phyloP scores from a whole-genome alignment of 2,329 filamentous ascomycete species.

The Tolypocladium ophioglossoides region DNA sequence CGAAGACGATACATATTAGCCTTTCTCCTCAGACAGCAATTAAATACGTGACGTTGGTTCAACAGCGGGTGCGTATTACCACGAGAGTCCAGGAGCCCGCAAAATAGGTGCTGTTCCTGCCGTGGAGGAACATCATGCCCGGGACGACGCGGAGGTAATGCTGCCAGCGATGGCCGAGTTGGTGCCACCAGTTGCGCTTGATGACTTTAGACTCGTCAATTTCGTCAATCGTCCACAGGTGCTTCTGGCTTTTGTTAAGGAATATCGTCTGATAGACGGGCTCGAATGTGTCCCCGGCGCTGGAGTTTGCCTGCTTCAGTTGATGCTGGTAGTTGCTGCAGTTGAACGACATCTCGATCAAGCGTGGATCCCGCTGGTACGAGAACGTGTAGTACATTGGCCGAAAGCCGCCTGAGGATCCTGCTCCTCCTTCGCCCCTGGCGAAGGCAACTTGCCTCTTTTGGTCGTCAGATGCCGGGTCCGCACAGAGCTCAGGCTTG shows the following conservation, averaged over 20 bases:
- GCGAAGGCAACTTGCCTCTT: conserved; percentile 28
- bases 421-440: conserved; percentile 25
- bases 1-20: conserved; percentile 3
- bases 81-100: conserved; percentile 61
- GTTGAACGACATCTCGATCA: conserved; percentile 64
- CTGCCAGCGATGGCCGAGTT: conserved; percentile 53
- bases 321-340: conserved; percentile 68
- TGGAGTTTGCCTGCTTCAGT: conserved; percentile 35
- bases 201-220: conserved; percentile 52
- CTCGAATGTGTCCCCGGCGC: conserved; percentile 23
- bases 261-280: conserved; percentile 65
- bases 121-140: conserved; percentile 62
- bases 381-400: conserved; percentile 58
- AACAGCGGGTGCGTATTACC: conserved; percentile 25
- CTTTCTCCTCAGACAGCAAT: neutral
- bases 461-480: conserved; percentile 30
- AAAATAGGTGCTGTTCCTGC: conserved; percentile 50
- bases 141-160: conserved; percentile 58
- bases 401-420: conserved; percentile 41
- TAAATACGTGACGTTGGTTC: neutral
- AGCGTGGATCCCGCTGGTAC: conserved; percentile 42
- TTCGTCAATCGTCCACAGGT: conserved; percentile 49
- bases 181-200: conserved; percentile 56
- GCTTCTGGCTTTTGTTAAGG: conserved; percentile 43
- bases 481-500: conserved; percentile 37